Conservation (phyloP, 257 asterid genomes). For the Salvia hispanica region DNA sequence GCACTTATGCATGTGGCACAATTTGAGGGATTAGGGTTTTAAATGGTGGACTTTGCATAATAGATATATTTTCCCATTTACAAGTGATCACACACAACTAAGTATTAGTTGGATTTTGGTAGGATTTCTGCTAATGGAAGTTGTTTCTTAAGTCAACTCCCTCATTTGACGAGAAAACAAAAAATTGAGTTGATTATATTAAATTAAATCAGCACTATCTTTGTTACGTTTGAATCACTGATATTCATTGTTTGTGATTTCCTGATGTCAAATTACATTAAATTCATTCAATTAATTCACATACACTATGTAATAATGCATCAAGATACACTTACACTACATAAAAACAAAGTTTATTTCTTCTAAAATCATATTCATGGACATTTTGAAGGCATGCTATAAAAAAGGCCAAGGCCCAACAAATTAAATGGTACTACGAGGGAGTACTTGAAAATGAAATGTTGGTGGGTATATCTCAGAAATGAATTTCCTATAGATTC, state of each 20-base stretch:
- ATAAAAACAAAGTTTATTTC: background rate
- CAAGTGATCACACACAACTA: slow-evolving; percentile 16
- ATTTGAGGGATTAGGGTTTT: slow-evolving; percentile 31
- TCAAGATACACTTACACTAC: background rate
- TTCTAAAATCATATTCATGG: background rate
- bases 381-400: background rate
- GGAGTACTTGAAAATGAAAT: no score
- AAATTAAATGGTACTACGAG: no score
- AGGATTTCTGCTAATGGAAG: slow-evolving; percentile 33
- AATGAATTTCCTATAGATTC: background rate
- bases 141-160: slow-evolving; percentile 31
- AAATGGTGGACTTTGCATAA: slow-evolving; percentile 11
- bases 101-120: slow-evolving; percentile 38
- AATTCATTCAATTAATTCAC: background rate
- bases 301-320: background rate
- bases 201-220: no score
- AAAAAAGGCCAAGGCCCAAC: slow-evolving; percentile 10
- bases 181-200: no score
- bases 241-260: background rate
- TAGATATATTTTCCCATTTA: slow-evolving; percentile 20
- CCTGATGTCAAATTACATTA: slow-evolving; percentile 1
- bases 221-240: background rate
- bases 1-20: slow-evolving; percentile 33
- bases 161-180: background rate
- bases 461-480: no score